These are phyloP conservation scores for Pythium plurisporium DNA, from an alignment of 352 stramenopile species.

Conservation along the genomic window DNA sequence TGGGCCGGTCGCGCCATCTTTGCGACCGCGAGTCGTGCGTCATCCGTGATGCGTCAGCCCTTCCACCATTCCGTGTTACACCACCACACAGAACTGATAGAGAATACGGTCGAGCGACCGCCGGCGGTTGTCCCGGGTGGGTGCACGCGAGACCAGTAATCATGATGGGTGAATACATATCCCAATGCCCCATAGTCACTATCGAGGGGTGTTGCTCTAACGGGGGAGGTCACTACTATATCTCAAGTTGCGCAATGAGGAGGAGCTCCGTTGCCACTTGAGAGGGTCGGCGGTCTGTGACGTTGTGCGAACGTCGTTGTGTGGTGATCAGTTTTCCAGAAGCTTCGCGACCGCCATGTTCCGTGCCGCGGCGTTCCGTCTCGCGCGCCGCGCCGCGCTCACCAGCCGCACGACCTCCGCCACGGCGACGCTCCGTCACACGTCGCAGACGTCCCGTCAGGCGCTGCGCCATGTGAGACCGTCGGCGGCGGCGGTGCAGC, in stretches of 20 bases:
- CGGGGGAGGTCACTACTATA: too few relatives aligned
- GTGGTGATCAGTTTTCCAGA: slow-evolving; percentile 19
- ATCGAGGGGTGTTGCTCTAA: too few relatives aligned
- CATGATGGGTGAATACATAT: too few relatives aligned
- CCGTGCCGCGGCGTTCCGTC: slow-evolving; percentile 37
- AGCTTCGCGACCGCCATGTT: slow-evolving; percentile 39
- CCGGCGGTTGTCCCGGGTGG: too few relatives aligned
- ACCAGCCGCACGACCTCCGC: not conserved
- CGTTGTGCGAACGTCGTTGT: too few relatives aligned
- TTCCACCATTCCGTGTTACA: not conserved
- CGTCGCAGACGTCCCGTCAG: too few relatives aligned
- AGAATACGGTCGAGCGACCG: too few relatives aligned
- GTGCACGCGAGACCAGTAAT: too few relatives aligned
- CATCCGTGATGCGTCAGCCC: not conserved
- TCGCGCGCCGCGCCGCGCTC: slow-evolving; percentile 34
- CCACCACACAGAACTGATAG: not conserved
- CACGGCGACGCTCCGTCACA: not conserved
- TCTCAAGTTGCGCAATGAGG: not conserved
- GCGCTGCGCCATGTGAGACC: not conserved
- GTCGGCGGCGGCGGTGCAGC: slow-evolving; percentile 7
- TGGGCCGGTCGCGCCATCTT: slow-evolving; percentile 2
- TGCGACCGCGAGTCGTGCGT: not conserved
- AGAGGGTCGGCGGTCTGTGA: not conserved
- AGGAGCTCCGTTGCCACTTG: not conserved
- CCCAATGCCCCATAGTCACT: too few relatives aligned